Evolutionary conservation across 2,329 filamentous ascomycete genomes (phyloP).

Genomic region (Ophiostoma australiae): DNA sequence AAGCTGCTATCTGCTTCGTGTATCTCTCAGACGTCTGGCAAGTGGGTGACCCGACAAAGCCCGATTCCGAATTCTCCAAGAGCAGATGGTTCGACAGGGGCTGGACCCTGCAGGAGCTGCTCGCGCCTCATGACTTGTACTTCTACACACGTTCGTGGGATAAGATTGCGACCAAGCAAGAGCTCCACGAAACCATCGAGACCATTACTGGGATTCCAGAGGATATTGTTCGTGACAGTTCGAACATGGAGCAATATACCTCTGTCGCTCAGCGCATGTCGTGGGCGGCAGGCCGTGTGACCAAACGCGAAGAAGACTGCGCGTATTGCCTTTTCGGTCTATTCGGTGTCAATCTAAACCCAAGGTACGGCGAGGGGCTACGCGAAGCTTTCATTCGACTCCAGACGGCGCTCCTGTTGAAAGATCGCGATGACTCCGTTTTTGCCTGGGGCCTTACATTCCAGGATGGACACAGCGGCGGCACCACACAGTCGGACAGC

Average conservation of each 20-base stretch:
- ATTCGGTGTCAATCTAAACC: conserved; percentile 33
- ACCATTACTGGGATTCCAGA: conserved; percentile 25
- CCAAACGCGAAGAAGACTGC: conserved; percentile 30
- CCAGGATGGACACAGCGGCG: not conserved
- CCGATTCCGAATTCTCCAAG: not conserved
- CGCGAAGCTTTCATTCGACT: conserved; percentile 30
- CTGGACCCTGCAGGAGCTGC: conserved; percentile 61
- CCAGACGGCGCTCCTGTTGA: conserved; percentile 31
- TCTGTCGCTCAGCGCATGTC: conserved; percentile 32
- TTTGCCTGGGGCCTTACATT: conserved; percentile 19
- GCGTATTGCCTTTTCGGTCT: conserved; percentile 35
- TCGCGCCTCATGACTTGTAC: conserved; percentile 40
- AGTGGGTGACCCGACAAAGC: not conserved
- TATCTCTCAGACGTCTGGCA: conserved; percentile 20
- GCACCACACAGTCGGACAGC: too few relatives aligned
- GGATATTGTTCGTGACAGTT: conserved; percentile 7
- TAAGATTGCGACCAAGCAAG: conserved; percentile 17
- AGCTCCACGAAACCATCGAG: conserved; percentile 10
- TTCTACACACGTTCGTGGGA: conserved; percentile 30
- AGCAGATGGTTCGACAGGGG: conserved; percentile 38
- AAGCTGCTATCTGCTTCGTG: conserved; percentile 23
- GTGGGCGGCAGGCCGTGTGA: conserved; percentile 31
- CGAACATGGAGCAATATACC: not conserved
- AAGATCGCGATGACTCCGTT: conserved; percentile 19
- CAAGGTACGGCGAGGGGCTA: conserved; percentile 35